Evolutionary conservation across 345 rosid genomes (phyloP), one percentile per base, ranked within the genome.

Genomic region (Psidium guajava): DNA sequence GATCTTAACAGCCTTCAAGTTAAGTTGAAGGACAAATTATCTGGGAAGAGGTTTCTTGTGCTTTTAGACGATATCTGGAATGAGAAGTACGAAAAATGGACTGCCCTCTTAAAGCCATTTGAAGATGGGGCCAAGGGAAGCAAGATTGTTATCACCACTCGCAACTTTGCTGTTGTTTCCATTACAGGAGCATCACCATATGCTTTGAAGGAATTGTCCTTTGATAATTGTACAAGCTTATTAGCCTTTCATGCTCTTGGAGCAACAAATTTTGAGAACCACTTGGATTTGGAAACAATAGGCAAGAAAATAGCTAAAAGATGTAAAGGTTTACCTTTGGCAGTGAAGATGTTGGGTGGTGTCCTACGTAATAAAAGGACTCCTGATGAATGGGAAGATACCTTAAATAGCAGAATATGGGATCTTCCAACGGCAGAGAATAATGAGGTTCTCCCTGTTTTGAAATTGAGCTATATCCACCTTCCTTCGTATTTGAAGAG

Each of bases 1-100:
- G 1, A 58, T 58, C 36, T n/a, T n/a, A 6, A 58, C 0, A 0
- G 0, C 1, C 4, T 0, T 0, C 69, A 58, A 58, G 18, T n/a
- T 12, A 58, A 58, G 4, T 58, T 58, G 69, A 58, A 58, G 3
- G 8, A n/a, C 0, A 0, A 5, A 5, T 18, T 58, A 5, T 58
- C 18, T 0, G 4, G 2, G 13, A 58, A 6, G 3, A 58, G 5
- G 18, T 58, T n/a, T 0, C 16, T 58, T 58, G 36, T 58, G 69
- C 32, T 58, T 6, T 58, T 58, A 58, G 69, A 58, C 15, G 69
- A 58, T 58, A 6, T 58, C 0, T 58, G 69, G 69, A 58, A n/a
- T n/a, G 69, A n/a, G 18, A 6, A 58, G 8, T 58, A 58, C 0
- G 69, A 1, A 58, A 6, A 58, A n/a, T 58, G 69, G 69, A 58